Base-by-base conservation (phyloP, 495 filamentous ascomycete genomes). In the Bombardia bombarda region DNA sequence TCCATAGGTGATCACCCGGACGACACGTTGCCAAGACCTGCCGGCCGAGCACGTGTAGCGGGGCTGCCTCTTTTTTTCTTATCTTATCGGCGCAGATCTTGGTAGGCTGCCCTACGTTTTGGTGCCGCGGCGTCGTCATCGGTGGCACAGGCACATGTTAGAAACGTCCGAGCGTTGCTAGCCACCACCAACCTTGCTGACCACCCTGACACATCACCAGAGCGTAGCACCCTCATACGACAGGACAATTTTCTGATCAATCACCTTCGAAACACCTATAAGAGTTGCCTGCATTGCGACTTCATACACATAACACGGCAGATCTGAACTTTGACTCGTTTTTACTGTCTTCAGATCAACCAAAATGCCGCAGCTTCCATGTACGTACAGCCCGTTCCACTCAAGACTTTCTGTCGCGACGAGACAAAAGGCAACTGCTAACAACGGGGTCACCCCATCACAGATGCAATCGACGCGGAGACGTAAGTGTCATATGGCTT, bases 391-490 rank as follows among this genome's bases (percentile, higher is more conserved):
- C 25, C 14, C 16, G 14, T 7, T 17, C 17, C 2, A 12, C 32
- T 7, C 9, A 16, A 16, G 2, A 9, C 32, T 2, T 34, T 7
- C 18, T 19, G 8, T 3, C 2, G n/a, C n/a, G n/a, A n/a, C n/a
- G n/a, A n/a, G n/a, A n/a, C n/a, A n/a, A 34, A 16, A 16, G 14
- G 13, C 32, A 34, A 16, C 32, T 34, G 18, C 32, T 19, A 16
- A 34, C 32, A n/a, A n/a, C n/a, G n/a, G n/a, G 32, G 7, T 9
- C 8, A 23, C 25, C 6, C 26, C 2, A 13, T 28, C 19, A 24
- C 65, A 98, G 92, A 97, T 73, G 92, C 92, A 57, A 88, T 90
- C 40, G 92, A 98, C 70, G 92, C 89, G 47, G 92, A 98, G 70
- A 93, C 86, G 90, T 95, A 56, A 60, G 65, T 45, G n/a, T 21